Base-by-base conservation (phyloP, 2,329 filamentous ascomycete species). In the Exophiala sideris region DNA sequence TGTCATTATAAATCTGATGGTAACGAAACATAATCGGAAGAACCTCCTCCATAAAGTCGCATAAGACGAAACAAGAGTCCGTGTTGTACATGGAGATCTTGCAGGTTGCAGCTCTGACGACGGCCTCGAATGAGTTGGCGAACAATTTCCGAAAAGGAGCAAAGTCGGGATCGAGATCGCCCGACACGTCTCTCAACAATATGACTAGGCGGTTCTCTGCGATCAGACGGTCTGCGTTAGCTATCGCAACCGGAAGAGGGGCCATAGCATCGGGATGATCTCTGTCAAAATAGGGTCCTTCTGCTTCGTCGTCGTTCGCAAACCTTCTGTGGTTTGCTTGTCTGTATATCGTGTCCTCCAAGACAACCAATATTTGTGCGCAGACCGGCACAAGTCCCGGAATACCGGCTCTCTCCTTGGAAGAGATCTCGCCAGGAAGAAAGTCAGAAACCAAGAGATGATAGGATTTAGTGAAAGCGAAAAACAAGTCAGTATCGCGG, bases 381-480 rank as follows among this genome's bases (percentile, higher is more conserved):
- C 95, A 89, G 8, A 96, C 82, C 40, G 91, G 78, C 16, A 92
- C 80, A 65, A 95, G 83, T 0, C 85, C 91, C 4, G 91, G 91
- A 1, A 87, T 84, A 45, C 87, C 79, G 52, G 85, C 73, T 54
- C 79, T 78, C 58, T 84, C 79, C n/a, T 71, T 70, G 50, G 77
- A 74, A 45, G 78, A 76, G 6, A 79, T 72, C 32, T 78, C 76
- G 5, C 66, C 63, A 0, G 86, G 84, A 62, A 88, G 76, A 61
- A 88, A 87, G 56, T 94, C 88, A 38, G 88, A 83, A 3, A 86
- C 79, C 2, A 96, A 76, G 16, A 92, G 80, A 68, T 92, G 88
- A 64, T 88, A 95, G 67, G 94, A 86, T 71, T 95, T 96, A 73
- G 85, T 83, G 66, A 96, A 96, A 41, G 95, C 87, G 72, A 92